Percentiles rank a stretch among this genome's conserved stretches.
These are phyloP conservation scores for Passalora sequoiae DNA, from an alignment of 2,329 filamentous ascomycete species.

Conservation along the genomic window DNA sequence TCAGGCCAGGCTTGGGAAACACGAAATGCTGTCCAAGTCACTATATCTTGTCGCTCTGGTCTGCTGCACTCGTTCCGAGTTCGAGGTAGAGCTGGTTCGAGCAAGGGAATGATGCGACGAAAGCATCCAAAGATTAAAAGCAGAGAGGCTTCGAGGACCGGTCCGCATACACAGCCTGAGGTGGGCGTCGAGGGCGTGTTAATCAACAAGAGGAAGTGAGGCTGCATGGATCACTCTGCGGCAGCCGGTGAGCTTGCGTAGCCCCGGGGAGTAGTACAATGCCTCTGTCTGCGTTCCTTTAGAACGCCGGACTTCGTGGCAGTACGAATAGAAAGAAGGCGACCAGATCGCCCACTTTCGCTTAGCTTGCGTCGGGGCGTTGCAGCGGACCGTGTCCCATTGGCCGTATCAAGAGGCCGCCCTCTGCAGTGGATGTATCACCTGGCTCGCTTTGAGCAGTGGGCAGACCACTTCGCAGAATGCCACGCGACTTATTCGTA, in stretches of 20 bases:
- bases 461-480: constrained; percentile 9
- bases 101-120: no score
- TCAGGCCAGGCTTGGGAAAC: background rate
- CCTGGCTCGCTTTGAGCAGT: constrained; percentile 9
- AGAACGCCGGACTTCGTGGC: no score
- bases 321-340: constrained; percentile 13
- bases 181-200: background rate
- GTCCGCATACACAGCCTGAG: background rate
- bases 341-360: constrained; percentile 9
- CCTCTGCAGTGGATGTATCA: background rate
- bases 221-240: background rate
- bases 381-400: background rate
- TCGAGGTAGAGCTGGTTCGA: no score
- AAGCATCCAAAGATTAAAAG: background rate
- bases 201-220: constrained; percentile 1
- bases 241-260: constrained; percentile 4
- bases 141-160: background rate
- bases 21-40: background rate
- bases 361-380: constrained; percentile 12
- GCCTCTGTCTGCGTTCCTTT: no score
- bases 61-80: background rate
- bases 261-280: no score
- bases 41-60: background rate
- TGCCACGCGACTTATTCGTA: constrained; percentile 1
- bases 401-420: no score